phyloP scores from a whole-genome alignment of 345 rosid genomes.

The Populus nigra region DNA sequence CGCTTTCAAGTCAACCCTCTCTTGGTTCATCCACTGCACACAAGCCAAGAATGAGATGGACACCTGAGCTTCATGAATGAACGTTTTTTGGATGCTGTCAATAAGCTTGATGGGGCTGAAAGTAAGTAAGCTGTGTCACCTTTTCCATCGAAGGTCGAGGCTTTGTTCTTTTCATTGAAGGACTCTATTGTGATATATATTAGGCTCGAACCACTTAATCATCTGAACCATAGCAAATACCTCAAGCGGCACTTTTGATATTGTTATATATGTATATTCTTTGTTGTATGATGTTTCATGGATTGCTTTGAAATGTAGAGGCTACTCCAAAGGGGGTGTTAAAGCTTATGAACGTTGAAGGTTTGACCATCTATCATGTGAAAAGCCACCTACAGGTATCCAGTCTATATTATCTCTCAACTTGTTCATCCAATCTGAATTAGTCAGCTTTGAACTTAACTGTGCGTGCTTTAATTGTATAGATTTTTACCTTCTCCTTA shows the following conservation, averaged over 20 bases:
- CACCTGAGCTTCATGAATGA: conserved; percentile 87
- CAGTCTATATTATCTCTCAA: conserved; percentile 2
- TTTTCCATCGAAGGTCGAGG: not conserved
- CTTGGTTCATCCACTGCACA: conserved; percentile 44
- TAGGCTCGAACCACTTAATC: not conserved
- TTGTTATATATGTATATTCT: not conserved
- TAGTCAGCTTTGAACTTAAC: too few species aligned
- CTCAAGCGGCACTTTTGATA: not conserved
- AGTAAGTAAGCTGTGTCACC: conserved; percentile 45
- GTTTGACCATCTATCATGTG: conserved; percentile 89
- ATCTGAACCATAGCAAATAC: not conserved
- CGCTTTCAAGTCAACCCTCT: conserved; percentile 44
- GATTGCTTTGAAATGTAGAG: conserved; percentile 47
- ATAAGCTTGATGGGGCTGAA: conserved; percentile 84
- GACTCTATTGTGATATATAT: not conserved
- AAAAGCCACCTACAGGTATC: conserved; percentile 93
- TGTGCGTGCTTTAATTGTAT: too few species aligned
- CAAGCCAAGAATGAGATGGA: conserved; percentile 94
- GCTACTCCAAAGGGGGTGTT: conserved; percentile 90
- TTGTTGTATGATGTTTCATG: not conserved
- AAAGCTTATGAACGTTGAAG: conserved; percentile 86
- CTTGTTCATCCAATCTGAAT: not conserved
- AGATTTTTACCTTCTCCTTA: not conserved
- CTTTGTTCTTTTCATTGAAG: not conserved
- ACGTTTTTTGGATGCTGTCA: conserved; percentile 64